Evolutionary conservation across 257 asterid species (phyloP), one percentile per base, ranked within the genome.

Genomic region (Ilex aquifolium): DNA sequence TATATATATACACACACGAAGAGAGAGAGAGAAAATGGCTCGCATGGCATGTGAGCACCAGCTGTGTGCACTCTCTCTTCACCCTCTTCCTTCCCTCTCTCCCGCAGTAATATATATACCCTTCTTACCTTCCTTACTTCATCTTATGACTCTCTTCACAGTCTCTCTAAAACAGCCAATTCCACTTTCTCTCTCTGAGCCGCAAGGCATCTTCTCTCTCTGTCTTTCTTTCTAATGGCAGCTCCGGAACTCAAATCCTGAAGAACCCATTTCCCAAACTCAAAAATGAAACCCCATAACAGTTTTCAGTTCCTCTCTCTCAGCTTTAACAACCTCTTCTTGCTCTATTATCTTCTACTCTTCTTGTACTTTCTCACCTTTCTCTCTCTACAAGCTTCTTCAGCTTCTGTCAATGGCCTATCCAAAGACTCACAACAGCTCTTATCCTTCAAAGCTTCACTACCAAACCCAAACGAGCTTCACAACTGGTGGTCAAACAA

Each of bases 381-480:
- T 11, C 12, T 42, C 72, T 51, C 36, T 21, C 27, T 21, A 21
- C 27, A 21, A 21, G 27, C 72, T 27, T 54, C 71, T 42, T 76
- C 75, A 46, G 69, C 76, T 5, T 29, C 66, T 31, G 6, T 31
- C 61, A 68, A 44, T 66, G 82, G 75, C 27, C 54, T 65, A 57
- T 0, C 15, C 40, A 70, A 62, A 53, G 90, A 82, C 75, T 72
- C 86, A 10, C 83, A 76, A 58, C 82, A 58, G 74, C 96, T 92
- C 48, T 71, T 87, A 27, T 85, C 93, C 29, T 85, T 92, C 85
- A 92, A 85, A 49, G 76, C 79, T 55, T 68, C 96, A 0, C 76
- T 90, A 21, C 72, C 87, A 0, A 66, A 73, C 71, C 80, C 86
- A 42, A 46, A 48, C 66, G 71, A 59, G 13, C 87, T 92, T 57